Conservation (phyloP, 441 rosid genomes). For the Capsella rubella region DNA sequence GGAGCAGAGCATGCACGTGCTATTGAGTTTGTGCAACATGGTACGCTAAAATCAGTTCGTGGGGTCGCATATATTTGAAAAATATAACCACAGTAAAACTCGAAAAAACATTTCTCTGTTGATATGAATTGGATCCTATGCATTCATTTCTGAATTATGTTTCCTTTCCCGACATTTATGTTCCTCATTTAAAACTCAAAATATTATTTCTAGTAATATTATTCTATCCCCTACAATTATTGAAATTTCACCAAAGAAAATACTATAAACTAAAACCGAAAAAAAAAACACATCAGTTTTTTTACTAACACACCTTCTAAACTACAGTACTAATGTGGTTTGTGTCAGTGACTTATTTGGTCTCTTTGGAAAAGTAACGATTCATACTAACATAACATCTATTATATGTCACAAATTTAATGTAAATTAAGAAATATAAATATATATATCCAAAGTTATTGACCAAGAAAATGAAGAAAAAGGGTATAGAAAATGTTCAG, state of each 20-base stretch:
- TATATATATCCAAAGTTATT: conserved; percentile 6
- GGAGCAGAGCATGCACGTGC: conserved; percentile 29
- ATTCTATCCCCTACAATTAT: conserved; percentile 8
- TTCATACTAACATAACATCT: conserved; percentile 12
- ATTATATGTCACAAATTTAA: background rate
- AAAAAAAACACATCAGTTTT: too few relatives aligned
- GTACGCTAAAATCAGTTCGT: conserved; percentile 38
- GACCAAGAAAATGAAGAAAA: conserved; percentile 15
- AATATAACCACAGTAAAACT: conserved; percentile 26
- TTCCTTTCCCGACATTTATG: conserved; percentile 18
- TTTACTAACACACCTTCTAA: background rate
- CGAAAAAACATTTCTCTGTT: conserved; percentile 1
- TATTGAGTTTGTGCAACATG: conserved; percentile 25
- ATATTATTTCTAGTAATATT: background rate
- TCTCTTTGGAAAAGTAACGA: conserved; percentile 13
- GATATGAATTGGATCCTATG: conserved; percentile 42
- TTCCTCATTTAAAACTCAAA: background rate
- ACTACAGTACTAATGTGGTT: conserved; percentile 8
- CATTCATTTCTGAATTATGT: conserved; percentile 18
- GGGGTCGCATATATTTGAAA: conserved; percentile 29
- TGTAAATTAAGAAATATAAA: background rate
- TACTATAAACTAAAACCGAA: background rate
- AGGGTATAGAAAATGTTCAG: conserved; percentile 9
- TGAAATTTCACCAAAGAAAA: background rate
- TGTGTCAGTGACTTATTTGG: background rate